A percentile compares a stretch with the other conserved stretches of the same genome.
These are phyloP conservation scores for sunflower (Helianthus annuus) DNA, from an alignment of 129 eudicot species.

Conservation along the genomic window DNA sequence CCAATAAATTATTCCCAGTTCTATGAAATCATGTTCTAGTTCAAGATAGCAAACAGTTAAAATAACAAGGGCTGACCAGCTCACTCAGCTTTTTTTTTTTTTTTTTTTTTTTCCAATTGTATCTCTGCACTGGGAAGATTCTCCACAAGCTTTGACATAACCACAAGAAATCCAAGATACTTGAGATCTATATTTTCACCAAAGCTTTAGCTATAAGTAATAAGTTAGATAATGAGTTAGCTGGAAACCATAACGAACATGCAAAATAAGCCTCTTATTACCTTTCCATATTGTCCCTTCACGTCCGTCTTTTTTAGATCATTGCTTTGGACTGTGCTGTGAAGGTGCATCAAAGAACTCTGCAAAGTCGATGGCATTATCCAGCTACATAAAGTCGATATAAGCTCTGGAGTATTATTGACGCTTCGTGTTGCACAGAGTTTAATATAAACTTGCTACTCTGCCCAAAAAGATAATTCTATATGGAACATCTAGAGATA, in stretches of 20 bases:
- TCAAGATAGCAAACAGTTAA: background rate
- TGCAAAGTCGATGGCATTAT: no score
- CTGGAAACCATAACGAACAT: conserved; percentile 17
- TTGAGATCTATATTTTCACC: conserved; percentile 69
- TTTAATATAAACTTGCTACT: no score
- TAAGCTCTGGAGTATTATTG: no score
- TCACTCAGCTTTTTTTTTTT: conserved; percentile 80
- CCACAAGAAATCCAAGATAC: conserved; percentile 82
- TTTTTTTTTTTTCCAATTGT: conserved; percentile 84
- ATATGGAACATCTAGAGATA: no score
- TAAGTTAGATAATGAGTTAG: conserved; percentile 1
- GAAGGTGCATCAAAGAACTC: no score
- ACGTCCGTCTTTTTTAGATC: no score
- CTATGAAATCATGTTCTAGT: background rate
- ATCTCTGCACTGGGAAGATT: conserved; percentile 95
- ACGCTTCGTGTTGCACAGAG: no score
- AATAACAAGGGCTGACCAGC: background rate
- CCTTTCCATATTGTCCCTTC: no score
- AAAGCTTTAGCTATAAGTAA: conserved; percentile 8
- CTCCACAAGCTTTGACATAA: conserved; percentile 82
- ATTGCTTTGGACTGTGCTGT: no score
- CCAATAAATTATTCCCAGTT: background rate
- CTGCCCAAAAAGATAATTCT: no score
- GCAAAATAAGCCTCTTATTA: conserved; percentile 5
- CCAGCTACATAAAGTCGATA: no score